A percentile compares a stretch with the other conserved stretches of the same genome.
phyloP scores from a whole-genome alignment of 805 yeast species.

The Yamadazyma paraphyllophila region DNA sequence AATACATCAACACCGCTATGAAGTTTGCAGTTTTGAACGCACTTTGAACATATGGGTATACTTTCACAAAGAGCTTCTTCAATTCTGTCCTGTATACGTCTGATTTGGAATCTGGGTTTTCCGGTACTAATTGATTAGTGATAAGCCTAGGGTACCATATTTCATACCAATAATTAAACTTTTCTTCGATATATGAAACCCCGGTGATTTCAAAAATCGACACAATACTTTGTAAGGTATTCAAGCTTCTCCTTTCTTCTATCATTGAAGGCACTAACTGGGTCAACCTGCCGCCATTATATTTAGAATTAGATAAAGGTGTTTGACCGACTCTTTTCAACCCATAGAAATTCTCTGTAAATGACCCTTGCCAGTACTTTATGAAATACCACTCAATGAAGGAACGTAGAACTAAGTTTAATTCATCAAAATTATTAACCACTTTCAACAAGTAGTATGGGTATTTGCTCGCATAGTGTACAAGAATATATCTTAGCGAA shows the following conservation, averaged over 20 bases:
- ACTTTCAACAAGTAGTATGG: slow-evolving; percentile 66
- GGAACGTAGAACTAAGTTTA: slow-evolving; percentile 60
- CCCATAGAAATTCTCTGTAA: slow-evolving; percentile 92
- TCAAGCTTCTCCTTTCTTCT: slow-evolving; percentile 53
- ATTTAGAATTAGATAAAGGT: slow-evolving; percentile 28
- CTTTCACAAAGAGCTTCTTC: slow-evolving; percentile 46
- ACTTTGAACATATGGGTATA: slow-evolving; percentile 61
- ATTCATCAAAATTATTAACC: slow-evolving; percentile 74
- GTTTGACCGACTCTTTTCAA: slow-evolving; percentile 58
- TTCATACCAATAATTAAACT: slow-evolving; percentile 63
- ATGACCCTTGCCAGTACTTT: slow-evolving; percentile 74
- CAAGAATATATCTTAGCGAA: slow-evolving; percentile 73
- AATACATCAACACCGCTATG: slow-evolving; percentile 56
- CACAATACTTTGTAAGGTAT: slow-evolving; percentile 49
- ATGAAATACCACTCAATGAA: slow-evolving; percentile 70
- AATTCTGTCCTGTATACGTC: slow-evolving; percentile 28
- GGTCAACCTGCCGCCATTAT: slow-evolving; percentile 30
- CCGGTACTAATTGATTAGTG: slow-evolving; percentile 41
- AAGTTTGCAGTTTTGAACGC: slow-evolving; percentile 49
- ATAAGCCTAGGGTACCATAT: slow-evolving; percentile 57
- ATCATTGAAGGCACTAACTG: slow-evolving; percentile 42
- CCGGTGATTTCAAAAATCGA: slow-evolving; percentile 62
- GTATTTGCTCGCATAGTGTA: slow-evolving; percentile 74
- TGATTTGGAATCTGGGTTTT: slow-evolving; percentile 17
- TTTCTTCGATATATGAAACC: slow-evolving; percentile 66